Evolutionary conservation across 176 grass and related monocot species (phyloP), one percentile per base, ranked within the genome.

Genomic region (Alloteropsis semialata): DNA sequence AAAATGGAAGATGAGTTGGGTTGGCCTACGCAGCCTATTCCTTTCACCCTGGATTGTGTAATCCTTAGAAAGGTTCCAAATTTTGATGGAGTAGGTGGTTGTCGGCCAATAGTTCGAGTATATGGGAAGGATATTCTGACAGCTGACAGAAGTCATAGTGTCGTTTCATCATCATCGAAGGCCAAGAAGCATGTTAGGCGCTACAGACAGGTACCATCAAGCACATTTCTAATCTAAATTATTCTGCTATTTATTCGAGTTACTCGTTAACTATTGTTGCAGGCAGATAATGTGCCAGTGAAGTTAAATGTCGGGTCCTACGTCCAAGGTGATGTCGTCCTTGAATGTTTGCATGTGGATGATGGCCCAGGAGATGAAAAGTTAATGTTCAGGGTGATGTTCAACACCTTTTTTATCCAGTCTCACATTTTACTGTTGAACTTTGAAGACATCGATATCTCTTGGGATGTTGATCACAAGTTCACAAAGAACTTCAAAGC

Each of bases 401-500:
- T 98, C 91, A 98, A 95, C 67, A 98, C 91, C 37, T 83, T 80
- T 69, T 98, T 98, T 76, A 90, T 95, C 60, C 92, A 90, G 53
- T 98, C 92, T 88, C 92, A 95, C 67, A 91, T 98, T 84, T 90
- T 98, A 66, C 13, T 74, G 25, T 84, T 98, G 53, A 91, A 74
- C 56, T 84, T 95, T 84, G 91, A 98, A 69, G 89, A 98, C 62
- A 88, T 98, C 2, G 96, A 98, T 73, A 30, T 87, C 62, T 75
- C 87, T 65, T 98, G 96, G 92, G 87, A 88, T 86, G 80, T 87
- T 29, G 84, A 95, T 60, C 72, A 90, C 36, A 68, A 63, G 28
- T 98, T 98, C 89, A 90, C 82, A 42, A 95, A 93, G 67, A 94
- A 93, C 67, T 95, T 98, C 76, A 95, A 95, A 87, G 96, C 89